Base-by-base conservation (phyloP, 129 eudicot species). In the Oenanthe sinensis region DNA sequence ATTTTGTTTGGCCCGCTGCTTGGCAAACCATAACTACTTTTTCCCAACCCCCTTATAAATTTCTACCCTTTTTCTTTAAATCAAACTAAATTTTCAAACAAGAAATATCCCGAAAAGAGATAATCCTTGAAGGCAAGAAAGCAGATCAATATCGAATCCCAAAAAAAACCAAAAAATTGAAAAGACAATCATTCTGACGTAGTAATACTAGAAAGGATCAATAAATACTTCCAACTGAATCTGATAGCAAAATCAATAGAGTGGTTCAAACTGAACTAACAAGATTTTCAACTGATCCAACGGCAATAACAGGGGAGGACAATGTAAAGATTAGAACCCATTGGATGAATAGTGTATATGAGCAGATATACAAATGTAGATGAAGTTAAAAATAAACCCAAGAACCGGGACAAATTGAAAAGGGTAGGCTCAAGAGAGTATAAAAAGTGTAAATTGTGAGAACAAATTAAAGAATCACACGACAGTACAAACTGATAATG, bases 1-100 rank as follows among this genome's bases (percentile, higher is more conserved):
- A 95, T 91, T 87, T 90, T 79, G 98, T 95, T 84, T 91, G 92
- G 45, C 96, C 84, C 37, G 98, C 98, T 80, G 97, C 94, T 91
- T 95, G 97, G 86, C 97, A 83, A 87, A 95, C 98, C 97, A 95
- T 95, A 87, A 95, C 98, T 95, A 88, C 97, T 86, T 77, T 42
- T 79, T 79, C 89, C 84, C 79, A 65, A 67, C 77, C 82, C 81
- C 81, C 72, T 83, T 71, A 9, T 60, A 82, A 78, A 44, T 12
- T 1, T 62, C 69, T 36, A 39, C 72, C 43, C 13, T 12, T 22
- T 52, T 39, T 40, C 37, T 60, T 22, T 8, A 19, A n/a, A 58
- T 67, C 71, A 79, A 75, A 40, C 28, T 33, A 4, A 82, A 71
- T 85, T 46, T 75, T 77, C 72, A 83, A 82, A 26, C 67, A 79